Percentiles rank a stretch among this genome's conserved stretches.
Conservation (phyloP, 805 yeast genomes). For the Cyberlindnera meyerae region DNA sequence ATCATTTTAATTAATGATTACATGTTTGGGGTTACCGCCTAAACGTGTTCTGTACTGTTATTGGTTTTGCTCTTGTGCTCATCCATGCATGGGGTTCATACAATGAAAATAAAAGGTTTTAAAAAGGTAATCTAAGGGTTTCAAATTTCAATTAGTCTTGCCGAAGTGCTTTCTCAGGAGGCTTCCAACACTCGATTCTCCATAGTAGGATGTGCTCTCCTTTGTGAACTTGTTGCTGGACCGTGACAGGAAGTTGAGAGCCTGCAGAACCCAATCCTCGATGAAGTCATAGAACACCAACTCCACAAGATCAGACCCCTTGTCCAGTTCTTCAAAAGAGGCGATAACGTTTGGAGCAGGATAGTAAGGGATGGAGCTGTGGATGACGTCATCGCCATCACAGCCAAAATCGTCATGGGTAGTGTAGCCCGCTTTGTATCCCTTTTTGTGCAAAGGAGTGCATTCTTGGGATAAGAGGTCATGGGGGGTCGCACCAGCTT, state of each 20-base stretch:
- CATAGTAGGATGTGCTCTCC: conserved; percentile 34
- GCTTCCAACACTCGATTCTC: conserved; percentile 39
- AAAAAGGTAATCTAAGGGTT: conserved; percentile 7
- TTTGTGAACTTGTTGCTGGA: conserved; percentile 28
- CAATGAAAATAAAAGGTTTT: conserved; percentile 14
- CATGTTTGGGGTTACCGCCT: conserved; percentile 3
- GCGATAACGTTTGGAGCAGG: conserved; percentile 78
- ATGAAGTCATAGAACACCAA: conserved; percentile 79
- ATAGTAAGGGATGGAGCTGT: conserved; percentile 51
- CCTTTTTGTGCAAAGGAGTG: conserved; percentile 12
- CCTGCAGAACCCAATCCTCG: conserved; percentile 43
- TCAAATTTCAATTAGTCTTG: background rate
- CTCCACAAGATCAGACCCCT: conserved; percentile 41
- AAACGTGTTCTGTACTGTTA: conserved; percentile 22
- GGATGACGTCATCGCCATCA: conserved; percentile 83
- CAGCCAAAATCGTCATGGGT: conserved; percentile 82
- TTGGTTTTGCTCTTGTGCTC: conserved; percentile 12
- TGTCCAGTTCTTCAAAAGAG: conserved; percentile 31
- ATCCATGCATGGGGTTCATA: conserved; percentile 9
- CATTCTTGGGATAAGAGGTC: conserved; percentile 5
- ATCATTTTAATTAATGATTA: conserved; percentile 24
- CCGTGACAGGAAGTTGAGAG: conserved; percentile 31
- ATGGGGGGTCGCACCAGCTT: too few relatives aligned
- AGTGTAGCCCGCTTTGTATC: conserved; percentile 61
- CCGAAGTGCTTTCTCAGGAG: conserved; percentile 38